These are phyloP conservation scores for Tricholoma flavovirens DNA, from an alignment of 768 basidiomycete species.

Conservation along the genomic window DNA sequence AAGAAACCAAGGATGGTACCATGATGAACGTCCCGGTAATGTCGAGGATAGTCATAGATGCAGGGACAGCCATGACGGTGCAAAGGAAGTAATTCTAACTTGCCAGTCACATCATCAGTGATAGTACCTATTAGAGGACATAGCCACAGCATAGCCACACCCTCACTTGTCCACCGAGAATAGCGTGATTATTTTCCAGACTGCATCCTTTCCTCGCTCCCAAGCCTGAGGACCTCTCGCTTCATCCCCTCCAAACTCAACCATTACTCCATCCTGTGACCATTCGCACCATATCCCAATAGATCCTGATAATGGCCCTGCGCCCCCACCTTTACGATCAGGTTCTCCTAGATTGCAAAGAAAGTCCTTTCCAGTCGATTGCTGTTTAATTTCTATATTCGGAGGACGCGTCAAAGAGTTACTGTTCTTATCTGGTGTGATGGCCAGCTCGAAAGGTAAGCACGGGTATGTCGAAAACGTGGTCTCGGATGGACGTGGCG, in stretches of 20 bases:
- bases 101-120: no score
- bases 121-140: no score
- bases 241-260: constrained; percentile 78
- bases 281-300: constrained; percentile 95
- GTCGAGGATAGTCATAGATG: constrained; percentile 51
- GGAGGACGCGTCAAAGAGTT: constrained; percentile 30
- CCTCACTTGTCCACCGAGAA: constrained; percentile 28
- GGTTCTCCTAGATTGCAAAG: constrained; percentile 79
- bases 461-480: constrained; percentile 54
- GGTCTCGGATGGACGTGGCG: constrained; percentile 39
- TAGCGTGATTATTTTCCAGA: constrained; percentile 71
- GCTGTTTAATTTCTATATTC: constrained; percentile 36
- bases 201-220: constrained; percentile 79
- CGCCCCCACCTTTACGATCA: constrained; percentile 84
- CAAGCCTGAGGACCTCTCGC: constrained; percentile 79
- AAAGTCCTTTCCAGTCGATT: constrained; percentile 72
- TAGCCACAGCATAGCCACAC: no score
- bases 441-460: constrained; percentile 45
- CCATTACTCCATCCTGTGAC: constrained; percentile 75
- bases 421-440: constrained; percentile 33
- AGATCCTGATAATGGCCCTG: constrained; percentile 76
- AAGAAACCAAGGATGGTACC: constrained; percentile 29
- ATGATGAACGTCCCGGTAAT: constrained; percentile 57
- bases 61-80: constrained; percentile 56
- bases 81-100: no score